Evolutionary conservation across 495 filamentous ascomycete species (phyloP).

Genomic region (Neurospora terricola): DNA sequence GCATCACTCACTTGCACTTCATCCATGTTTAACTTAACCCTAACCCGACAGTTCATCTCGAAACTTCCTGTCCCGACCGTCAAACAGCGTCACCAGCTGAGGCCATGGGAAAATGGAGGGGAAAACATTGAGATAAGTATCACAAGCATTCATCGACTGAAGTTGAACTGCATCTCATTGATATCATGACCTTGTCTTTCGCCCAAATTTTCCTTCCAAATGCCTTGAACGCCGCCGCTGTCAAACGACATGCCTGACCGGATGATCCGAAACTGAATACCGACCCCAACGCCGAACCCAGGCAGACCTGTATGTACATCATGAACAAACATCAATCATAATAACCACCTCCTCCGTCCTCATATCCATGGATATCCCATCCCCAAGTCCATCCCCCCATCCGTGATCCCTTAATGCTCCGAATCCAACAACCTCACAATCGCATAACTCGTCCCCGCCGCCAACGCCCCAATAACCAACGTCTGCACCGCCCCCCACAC

Average conservation of each 20-base stretch:
- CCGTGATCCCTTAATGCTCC: not conserved
- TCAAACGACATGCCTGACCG: not conserved
- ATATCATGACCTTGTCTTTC: not conserved
- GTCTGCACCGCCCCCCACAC: slow-evolving; percentile 34
- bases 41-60: not conserved
- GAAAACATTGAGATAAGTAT: not conserved
- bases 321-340: not conserved
- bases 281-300: not conserved
- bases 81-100: not conserved
- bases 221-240: not conserved
- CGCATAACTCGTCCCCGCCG: slow-evolving; percentile 34
- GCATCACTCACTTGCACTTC: not conserved
- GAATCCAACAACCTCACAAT: slow-evolving; percentile 26
- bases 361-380: not conserved
- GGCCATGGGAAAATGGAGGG: not conserved
- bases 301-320: not conserved
- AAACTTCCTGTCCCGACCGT: too few relatives aligned
- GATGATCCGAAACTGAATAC: not conserved
- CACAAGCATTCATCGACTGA: not conserved
- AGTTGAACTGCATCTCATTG: not conserved
- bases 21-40: not conserved
- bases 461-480: slow-evolving; percentile 29
- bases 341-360: not conserved
- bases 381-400: not conserved
- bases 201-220: not conserved